Evolutionary conservation across 495 filamentous ascomycete genomes (phyloP), one percentile per base, ranked within the genome.

Genomic region (Clohesyomyces aquaticus): DNA sequence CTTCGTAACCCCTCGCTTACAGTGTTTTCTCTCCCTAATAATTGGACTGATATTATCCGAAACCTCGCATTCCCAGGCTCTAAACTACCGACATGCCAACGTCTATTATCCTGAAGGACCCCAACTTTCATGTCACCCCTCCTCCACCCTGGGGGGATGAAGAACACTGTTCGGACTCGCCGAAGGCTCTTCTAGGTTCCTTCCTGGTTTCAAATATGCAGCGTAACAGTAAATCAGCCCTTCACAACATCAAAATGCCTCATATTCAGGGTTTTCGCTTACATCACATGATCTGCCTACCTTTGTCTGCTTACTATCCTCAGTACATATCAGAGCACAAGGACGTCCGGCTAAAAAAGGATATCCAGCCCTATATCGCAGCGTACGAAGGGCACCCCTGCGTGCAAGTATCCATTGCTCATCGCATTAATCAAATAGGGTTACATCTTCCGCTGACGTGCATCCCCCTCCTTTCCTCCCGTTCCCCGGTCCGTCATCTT

Each of bases 391-490:
- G n/a, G n/a, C 32, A 38, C 32, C 6, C 32, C 32, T 14, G 6
- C 14, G 32, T 38, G 6, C 58, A 61, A 61, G 55, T 52, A 49
- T 60, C 35, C 18, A 47, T 58, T 65, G 62, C 55, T 61, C 61
- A 61, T 57, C 56, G 45, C 51, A 63, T 65, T 65, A 59, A 69
- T 65, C 66, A 69, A 62, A 65, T 61, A 61, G 49, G 66, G 66
- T 69, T 69, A 69, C 66, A 61, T 65, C 56, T 69, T 61, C 66
- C 66, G 66, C 65, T 60, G 22, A 51, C 54, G 49, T 68, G 66
- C 66, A 68, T 55, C 50, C 63, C 63, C 48, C 35, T 43, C 50
- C 41, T 32, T 25, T 52, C 51, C 58, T 42, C 46, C 63, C 51
- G 50, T 61, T 59, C 49, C 63, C 51, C 56, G 57, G 56, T 51